phyloP scores from a whole-genome alignment of 345 rosid species.

The Theobroma cacao region DNA sequence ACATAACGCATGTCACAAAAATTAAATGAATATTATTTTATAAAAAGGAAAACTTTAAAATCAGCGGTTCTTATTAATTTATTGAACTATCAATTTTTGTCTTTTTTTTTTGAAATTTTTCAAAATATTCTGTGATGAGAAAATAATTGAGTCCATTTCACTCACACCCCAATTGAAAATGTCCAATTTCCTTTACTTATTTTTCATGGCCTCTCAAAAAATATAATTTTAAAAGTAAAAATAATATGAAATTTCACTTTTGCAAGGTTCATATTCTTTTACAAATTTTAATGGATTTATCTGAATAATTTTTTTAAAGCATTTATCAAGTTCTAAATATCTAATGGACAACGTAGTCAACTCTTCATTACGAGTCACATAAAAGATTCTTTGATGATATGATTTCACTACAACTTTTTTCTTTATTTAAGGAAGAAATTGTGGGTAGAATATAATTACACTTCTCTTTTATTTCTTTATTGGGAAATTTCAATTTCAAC shows the following conservation, averaged over 20 bases:
- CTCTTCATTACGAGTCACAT: background rate
- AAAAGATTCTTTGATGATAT: background rate
- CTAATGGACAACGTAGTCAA: background rate
- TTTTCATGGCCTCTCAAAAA: background rate
- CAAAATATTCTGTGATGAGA: background rate
- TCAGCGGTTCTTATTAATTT: slow-evolving; percentile 18
- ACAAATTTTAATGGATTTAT: too few relatives aligned
- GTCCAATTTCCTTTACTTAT: background rate
- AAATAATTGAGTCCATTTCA: background rate
- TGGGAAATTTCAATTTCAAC: too few relatives aligned
- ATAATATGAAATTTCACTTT: background rate
- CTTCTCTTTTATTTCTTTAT: too few relatives aligned
- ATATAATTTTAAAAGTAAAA: background rate
- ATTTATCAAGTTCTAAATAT: background rate
- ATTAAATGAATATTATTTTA: background rate
- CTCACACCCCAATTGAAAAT: background rate
- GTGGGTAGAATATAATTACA: too few relatives aligned
- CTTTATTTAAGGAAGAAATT: too few relatives aligned
- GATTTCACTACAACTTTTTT: background rate
- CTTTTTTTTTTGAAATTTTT: background rate
- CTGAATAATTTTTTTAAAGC: too few relatives aligned
- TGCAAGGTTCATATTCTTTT: background rate
- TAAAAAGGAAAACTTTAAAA: slow-evolving; percentile 4
- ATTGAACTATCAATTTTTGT: background rate
- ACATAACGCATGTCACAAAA: background rate